Evolutionary conservation across 257 asterid species (phyloP).

Genomic region (Leptodermis oblonga): DNA sequence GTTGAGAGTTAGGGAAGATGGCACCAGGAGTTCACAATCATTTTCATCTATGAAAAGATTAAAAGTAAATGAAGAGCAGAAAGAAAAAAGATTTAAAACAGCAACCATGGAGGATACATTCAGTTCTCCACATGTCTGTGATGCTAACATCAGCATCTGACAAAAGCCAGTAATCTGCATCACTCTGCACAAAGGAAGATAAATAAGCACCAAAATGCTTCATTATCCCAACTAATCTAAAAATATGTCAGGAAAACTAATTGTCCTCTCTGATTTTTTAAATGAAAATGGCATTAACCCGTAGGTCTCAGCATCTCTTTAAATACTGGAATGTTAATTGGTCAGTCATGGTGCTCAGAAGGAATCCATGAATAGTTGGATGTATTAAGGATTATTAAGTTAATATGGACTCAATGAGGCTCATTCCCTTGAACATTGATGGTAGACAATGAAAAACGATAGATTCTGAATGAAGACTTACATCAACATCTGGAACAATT

Average conservation of each 20-base stretch:
- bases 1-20: constrained; percentile 36
- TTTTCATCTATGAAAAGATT: background rate
- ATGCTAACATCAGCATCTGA: constrained; percentile 61
- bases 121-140: constrained; percentile 71
- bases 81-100: background rate
- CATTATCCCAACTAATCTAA: background rate
- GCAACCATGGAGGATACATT: constrained; percentile 50
- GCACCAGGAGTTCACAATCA: background rate
- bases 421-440: background rate
- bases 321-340: background rate
- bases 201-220: background rate
- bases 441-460: background rate
- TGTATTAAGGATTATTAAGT: background rate
- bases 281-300: background rate
- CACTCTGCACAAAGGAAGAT: constrained; percentile 44
- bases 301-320: background rate
- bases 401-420: background rate
- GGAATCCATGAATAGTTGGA: background rate
- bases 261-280: background rate
- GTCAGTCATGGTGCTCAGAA: background rate
- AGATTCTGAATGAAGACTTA: constrained; percentile 37
- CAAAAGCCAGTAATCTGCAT: constrained; percentile 65
- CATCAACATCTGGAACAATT: constrained; percentile 84
- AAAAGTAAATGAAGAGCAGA: background rate
- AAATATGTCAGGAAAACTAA: background rate